phyloP scores from a whole-genome alignment of 768 basidiomycete species.

The Tylopilus sp. region DNA sequence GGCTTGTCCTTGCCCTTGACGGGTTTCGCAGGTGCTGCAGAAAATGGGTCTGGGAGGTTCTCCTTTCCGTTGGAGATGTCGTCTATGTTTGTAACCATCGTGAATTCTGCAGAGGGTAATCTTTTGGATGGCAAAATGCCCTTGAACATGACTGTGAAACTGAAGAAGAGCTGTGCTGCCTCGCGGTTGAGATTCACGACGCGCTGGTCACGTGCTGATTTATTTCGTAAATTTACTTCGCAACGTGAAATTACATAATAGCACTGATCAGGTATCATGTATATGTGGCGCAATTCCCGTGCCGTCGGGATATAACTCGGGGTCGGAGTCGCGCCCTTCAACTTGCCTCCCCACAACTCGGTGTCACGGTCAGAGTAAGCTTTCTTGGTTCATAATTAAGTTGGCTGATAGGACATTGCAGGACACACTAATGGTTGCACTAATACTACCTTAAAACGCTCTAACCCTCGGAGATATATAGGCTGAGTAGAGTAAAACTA shows the following conservation, averaged over 20 bases:
- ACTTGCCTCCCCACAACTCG: not conserved
- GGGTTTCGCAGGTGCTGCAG: slow-evolving; percentile 31
- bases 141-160: slow-evolving; percentile 62
- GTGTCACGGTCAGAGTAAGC: slow-evolving; percentile 4
- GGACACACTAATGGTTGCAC: slow-evolving; percentile 12
- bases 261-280: slow-evolving; percentile 12
- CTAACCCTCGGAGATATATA: slow-evolving; percentile 7
- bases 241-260: slow-evolving; percentile 14
- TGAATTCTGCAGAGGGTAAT: slow-evolving; percentile 64
- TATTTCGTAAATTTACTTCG: slow-evolving; percentile 22
- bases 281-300: slow-evolving; percentile 32
- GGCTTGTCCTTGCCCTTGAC: slow-evolving; percentile 20
- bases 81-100: slow-evolving; percentile 56
- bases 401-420: slow-evolving; percentile 12
- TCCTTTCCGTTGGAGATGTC: slow-evolving; percentile 62
- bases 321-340: not conserved
- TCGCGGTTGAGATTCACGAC: slow-evolving; percentile 31
- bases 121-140: slow-evolving; percentile 71
- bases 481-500: slow-evolving; percentile 18
- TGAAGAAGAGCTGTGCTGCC: slow-evolving; percentile 1
- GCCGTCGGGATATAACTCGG: slow-evolving; percentile 28
- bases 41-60: slow-evolving; percentile 51
- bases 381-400: not conserved
- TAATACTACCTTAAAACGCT: slow-evolving; percentile 17
- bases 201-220: slow-evolving; percentile 33